phyloP scores from a whole-genome alignment of 768 basidiomycete genomes.

The Tremella fuciformis region DNA sequence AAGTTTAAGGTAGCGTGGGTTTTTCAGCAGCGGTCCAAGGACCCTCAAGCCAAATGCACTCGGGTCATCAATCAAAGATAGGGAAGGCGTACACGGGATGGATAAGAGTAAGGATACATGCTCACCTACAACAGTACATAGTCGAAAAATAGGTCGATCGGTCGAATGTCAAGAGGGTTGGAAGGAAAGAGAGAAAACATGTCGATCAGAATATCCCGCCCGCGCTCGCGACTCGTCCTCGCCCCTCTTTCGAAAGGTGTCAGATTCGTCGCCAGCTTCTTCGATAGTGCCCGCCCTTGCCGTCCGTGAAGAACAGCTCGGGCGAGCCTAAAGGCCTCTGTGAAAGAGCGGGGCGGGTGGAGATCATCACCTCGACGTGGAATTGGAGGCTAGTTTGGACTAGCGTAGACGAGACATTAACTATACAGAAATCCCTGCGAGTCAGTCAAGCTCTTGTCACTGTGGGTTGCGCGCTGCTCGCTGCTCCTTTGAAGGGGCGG shows the following conservation, averaged over 20 bases:
- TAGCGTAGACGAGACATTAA: constrained; percentile 48
- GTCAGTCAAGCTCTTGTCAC: constrained; percentile 8
- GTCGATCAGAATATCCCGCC: constrained; percentile 50
- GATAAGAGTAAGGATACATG: constrained; percentile 33
- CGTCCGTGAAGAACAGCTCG: not conserved
- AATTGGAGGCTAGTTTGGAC: constrained; percentile 50
- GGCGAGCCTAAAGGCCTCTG: constrained; percentile 37
- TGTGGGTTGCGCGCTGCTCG: too few species aligned
- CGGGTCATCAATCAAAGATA: constrained; percentile 38
- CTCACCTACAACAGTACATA: constrained; percentile 36
- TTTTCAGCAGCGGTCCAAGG: constrained; percentile 45
- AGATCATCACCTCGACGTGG: constrained; percentile 51
- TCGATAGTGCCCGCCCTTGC: constrained; percentile 33
- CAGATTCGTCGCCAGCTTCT: constrained; percentile 45
- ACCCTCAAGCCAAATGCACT: constrained; percentile 52
- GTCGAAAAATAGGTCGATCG: constrained; percentile 2
- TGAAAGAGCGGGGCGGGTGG: constrained; percentile 48
- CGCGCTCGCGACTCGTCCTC: constrained; percentile 35
- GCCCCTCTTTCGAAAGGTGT: constrained; percentile 19
- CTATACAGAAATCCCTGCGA: constrained; percentile 50
- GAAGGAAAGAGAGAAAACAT: constrained; percentile 8
- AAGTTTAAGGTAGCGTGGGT: constrained; percentile 46
- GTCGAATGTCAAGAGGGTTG: not conserved
- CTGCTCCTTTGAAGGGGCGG: too few species aligned
- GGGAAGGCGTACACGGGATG: not conserved